A percentile compares a stretch with the other conserved stretches of the same genome.
Evolutionary conservation across 306 rosid genomes (phyloP).

Genomic region (Gastrolobium bilobum): DNA sequence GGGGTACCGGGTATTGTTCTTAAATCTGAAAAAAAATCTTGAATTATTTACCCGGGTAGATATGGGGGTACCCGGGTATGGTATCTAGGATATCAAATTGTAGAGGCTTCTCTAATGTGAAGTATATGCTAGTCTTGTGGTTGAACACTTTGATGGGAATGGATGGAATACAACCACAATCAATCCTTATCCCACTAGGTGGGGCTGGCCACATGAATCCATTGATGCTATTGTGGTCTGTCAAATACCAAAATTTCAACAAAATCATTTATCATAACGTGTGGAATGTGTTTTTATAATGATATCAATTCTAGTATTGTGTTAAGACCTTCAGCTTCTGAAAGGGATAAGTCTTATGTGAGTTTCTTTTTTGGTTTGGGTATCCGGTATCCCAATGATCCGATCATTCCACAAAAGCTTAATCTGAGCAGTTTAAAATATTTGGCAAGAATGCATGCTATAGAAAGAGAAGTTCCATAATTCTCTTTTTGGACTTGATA

Average conservation of each 20-base stretch:
- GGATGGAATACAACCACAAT: slow-evolving; percentile 8
- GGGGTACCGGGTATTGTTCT: too few species aligned
- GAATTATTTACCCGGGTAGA: too few species aligned
- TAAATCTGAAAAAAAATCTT: too few species aligned
- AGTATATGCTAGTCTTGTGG: slow-evolving; percentile 9
- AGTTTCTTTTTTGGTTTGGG: background rate
- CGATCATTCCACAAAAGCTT: slow-evolving; percentile 4
- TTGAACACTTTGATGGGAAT: slow-evolving; percentile 27
- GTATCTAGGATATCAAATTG: background rate
- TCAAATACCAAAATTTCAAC: background rate
- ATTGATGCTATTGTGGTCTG: background rate
- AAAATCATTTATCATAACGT: background rate
- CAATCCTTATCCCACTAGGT: background rate
- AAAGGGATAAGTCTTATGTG: slow-evolving; percentile 1
- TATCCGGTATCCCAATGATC: background rate
- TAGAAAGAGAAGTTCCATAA: background rate
- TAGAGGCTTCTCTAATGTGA: slow-evolving; percentile 12
- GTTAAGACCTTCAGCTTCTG: background rate
- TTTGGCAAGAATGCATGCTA: background rate
- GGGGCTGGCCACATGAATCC: background rate
- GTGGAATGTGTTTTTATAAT: slow-evolving; percentile 4
- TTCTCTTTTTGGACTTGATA: slow-evolving; percentile 1
- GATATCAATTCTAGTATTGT: slow-evolving; percentile 12
- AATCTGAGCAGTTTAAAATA: slow-evolving; percentile 27
- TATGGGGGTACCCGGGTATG: too few species aligned